Percentiles rank a stretch among this genome's conserved stretches.
Evolutionary conservation across 2,329 filamentous ascomycete genomes (phyloP).

Genomic region (Knufia fluminis): DNA sequence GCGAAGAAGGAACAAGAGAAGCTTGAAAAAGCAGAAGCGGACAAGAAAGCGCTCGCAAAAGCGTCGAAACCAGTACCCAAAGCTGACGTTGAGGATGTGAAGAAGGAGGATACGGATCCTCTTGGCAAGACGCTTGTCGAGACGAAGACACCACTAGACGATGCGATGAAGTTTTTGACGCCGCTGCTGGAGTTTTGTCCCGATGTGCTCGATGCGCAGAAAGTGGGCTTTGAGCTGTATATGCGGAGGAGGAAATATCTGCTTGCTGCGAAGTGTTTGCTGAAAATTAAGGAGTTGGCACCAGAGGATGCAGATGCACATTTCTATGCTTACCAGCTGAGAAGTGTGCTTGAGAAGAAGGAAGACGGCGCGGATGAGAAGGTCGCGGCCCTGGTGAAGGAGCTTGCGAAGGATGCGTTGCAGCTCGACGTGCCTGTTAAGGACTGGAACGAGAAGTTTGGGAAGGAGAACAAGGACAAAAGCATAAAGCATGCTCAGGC

Average conservation of each 20-base stretch:
- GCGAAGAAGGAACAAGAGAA: slow-evolving; percentile 70
- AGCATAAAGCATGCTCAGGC: slow-evolving; percentile 56
- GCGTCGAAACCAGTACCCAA: slow-evolving; percentile 53
- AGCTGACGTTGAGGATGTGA: slow-evolving; percentile 47
- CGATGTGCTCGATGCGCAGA: slow-evolving; percentile 70
- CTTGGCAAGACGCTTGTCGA: slow-evolving; percentile 69
- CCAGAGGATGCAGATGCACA: slow-evolving; percentile 62
- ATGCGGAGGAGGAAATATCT: slow-evolving; percentile 80
- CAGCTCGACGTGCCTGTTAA: slow-evolving; percentile 44
- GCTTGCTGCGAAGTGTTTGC: slow-evolving; percentile 76
- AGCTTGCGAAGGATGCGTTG: slow-evolving; percentile 54
- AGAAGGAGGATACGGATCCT: slow-evolving; percentile 88
- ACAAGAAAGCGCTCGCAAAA: slow-evolving; percentile 80
- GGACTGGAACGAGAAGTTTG: slow-evolving; percentile 58
- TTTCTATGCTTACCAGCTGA: slow-evolving; percentile 63
- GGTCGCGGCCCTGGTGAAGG: slow-evolving; percentile 59
- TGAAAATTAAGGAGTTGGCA: slow-evolving; percentile 62
- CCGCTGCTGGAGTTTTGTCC: slow-evolving; percentile 77
- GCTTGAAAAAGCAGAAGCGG: slow-evolving; percentile 67
- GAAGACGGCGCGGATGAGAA: slow-evolving; percentile 54
- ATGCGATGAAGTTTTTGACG: slow-evolving; percentile 75
- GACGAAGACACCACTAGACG: slow-evolving; percentile 72
- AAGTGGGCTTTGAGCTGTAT: slow-evolving; percentile 82
- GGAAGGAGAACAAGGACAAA: slow-evolving; percentile 46
- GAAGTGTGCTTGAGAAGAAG: slow-evolving; percentile 49